phyloP scores from a whole-genome alignment of 1,284 basidiomycete species.

The Schizophyllum commune region DNA sequence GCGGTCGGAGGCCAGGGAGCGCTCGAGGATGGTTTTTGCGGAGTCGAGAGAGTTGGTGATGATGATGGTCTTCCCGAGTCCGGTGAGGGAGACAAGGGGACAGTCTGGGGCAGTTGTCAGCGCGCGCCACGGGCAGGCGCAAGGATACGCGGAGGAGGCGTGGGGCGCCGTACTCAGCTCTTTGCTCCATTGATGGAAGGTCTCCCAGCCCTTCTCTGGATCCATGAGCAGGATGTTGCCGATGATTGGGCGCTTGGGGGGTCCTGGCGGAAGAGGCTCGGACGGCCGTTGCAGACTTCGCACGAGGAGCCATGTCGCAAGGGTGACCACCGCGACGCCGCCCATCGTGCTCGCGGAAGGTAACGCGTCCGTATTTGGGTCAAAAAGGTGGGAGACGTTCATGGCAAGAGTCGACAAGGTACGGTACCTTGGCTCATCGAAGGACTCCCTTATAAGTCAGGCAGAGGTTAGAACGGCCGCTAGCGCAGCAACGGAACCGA shows the following conservation, averaged over 20 bases:
- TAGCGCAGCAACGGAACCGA: too few species aligned
- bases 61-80: neutral
- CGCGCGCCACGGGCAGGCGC: neutral
- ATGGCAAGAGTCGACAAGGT: too few species aligned
- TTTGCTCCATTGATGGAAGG: conserved; percentile 3
- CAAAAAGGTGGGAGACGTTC: too few species aligned
- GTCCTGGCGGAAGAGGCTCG: conserved; percentile 6
- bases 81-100: neutral
- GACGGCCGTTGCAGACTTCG: neutral
- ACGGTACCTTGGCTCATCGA: too few species aligned
- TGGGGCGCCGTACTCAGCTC: neutral
- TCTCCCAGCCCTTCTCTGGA: conserved; percentile 1
- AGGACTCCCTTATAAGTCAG: too few species aligned
- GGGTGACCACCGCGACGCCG: neutral
- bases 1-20: conserved; percentile 28
- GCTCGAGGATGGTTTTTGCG: conserved; percentile 7
- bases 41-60: neutral
- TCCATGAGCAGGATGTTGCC: conserved; percentile 6
- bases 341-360: neutral
- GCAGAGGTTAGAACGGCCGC: too few species aligned
- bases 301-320: neutral
- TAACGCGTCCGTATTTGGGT: neutral
- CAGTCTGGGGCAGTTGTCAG: neutral
- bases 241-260: conserved; percentile 2
- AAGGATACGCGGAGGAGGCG: neutral